phyloP scores from a whole-genome alignment of 192 early-diverging fungal species.

The Cladochytrium replicatum region DNA sequence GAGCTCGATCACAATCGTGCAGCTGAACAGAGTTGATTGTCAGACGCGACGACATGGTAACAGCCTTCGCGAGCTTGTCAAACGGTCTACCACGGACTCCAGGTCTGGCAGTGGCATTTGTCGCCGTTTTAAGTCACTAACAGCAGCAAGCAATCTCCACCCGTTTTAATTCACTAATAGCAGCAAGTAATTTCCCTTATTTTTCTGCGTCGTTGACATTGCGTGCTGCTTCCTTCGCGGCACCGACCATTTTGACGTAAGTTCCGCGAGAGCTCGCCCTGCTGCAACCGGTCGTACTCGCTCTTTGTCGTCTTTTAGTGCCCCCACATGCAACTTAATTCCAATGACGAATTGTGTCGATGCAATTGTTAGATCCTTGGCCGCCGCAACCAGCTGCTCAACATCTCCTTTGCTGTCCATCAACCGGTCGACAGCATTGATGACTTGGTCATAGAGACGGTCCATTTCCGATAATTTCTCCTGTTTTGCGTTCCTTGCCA shows the following conservation, averaged over 20 bases:
- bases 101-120: slow-evolving; percentile 24
- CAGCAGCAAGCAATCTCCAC: slow-evolving; percentile 6
- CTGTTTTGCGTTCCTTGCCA: slow-evolving; percentile 26
- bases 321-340: slow-evolving; percentile 27
- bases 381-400: slow-evolving; percentile 32
- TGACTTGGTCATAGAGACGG: slow-evolving; percentile 34
- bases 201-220: slow-evolving; percentile 9
- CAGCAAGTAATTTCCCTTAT: not conserved
- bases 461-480: slow-evolving; percentile 8
- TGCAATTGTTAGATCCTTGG: slow-evolving; percentile 37
- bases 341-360: slow-evolving; percentile 38
- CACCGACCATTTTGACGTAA: slow-evolving; percentile 34
- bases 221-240: slow-evolving; percentile 33
- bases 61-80: slow-evolving; percentile 29
- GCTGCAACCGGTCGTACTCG: slow-evolving; percentile 18
- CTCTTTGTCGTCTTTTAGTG: slow-evolving; percentile 21
- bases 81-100: slow-evolving; percentile 27
- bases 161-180: slow-evolving; percentile 10
- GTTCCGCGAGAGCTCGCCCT: slow-evolving; percentile 30
- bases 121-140: too few species aligned
- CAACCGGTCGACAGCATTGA: slow-evolving; percentile 26
- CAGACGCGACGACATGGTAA: slow-evolving; percentile 28
- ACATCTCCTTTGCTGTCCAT: slow-evolving; percentile 19
- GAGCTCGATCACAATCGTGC: slow-evolving; percentile 23
- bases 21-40: slow-evolving; percentile 39